phyloP scores from a whole-genome alignment of 139 green algal species.

The Chlamydomonas sphaeroides region DNA sequence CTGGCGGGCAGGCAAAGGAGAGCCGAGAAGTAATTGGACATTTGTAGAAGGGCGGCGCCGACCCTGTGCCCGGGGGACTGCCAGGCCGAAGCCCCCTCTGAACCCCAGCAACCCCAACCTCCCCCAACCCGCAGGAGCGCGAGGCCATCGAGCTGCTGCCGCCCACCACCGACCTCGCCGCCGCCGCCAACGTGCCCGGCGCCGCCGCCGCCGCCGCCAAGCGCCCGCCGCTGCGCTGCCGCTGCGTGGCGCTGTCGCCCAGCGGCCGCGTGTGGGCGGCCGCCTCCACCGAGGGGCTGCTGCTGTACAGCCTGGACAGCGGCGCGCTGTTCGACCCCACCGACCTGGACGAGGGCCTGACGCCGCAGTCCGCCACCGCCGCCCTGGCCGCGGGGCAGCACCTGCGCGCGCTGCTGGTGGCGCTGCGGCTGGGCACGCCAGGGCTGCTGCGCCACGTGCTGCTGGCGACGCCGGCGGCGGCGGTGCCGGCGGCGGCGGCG shows the following conservation, averaged over 20 bases:
- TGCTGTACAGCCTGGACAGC: slow-evolving; percentile 90
- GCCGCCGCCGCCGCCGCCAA: slow-evolving; percentile 47
- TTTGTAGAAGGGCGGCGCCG: neutral
- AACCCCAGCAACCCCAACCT: too few relatives aligned
- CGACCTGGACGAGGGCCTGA: slow-evolving; percentile 92
- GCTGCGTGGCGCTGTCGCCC: slow-evolving; percentile 85
- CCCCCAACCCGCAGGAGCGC: slow-evolving; percentile 29
- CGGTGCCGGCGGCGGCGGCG: slow-evolving; percentile 58
- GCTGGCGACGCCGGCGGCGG: slow-evolving; percentile 55
- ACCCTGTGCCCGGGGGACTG: too few relatives aligned
- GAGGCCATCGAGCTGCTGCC: slow-evolving; percentile 57
- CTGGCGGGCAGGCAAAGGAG: too few relatives aligned
- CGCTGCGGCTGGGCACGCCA: slow-evolving; percentile 81
- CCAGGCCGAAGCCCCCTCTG: too few relatives aligned
- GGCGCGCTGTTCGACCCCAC: slow-evolving; percentile 92
- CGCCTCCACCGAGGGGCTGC: slow-evolving; percentile 91
- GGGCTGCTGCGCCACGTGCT: slow-evolving; percentile 70
- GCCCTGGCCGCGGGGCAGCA: slow-evolving; percentile 26
- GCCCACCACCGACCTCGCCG: slow-evolving; percentile 43
- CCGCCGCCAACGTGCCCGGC: slow-evolving; percentile 47
- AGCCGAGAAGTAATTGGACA: too few relatives aligned
- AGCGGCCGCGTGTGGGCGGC: slow-evolving; percentile 88
- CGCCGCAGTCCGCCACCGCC: slow-evolving; percentile 67
- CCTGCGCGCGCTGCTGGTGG: slow-evolving; percentile 81
- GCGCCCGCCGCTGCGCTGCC: slow-evolving; percentile 59